Evolutionary conservation across 2,329 filamentous ascomycete species (phyloP).

Genomic region (Ilyonectria mors-panacis): DNA sequence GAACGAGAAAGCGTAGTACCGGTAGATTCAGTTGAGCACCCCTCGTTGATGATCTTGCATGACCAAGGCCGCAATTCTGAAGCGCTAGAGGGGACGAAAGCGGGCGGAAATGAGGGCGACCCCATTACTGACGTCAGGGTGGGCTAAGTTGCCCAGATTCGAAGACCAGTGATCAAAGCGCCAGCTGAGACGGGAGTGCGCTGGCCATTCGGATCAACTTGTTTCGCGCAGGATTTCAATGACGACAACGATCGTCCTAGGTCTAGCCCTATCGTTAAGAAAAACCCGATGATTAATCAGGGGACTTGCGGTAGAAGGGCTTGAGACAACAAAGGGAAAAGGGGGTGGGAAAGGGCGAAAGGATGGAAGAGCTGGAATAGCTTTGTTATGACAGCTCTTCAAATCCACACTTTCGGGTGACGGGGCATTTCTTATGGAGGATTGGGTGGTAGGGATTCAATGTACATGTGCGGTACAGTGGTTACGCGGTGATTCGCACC

Average conservation of each 20-base stretch:
- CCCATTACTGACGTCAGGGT: conserved; percentile 43
- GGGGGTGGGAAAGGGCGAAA: too few species aligned
- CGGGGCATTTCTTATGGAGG: neutral
- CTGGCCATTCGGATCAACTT: conserved; percentile 5
- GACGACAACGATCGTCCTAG: conserved; percentile 16
- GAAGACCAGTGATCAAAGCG: conserved; percentile 9
- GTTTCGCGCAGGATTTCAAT: conserved; percentile 6
- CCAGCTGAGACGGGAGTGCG: conserved; percentile 11
- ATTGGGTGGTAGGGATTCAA: neutral
- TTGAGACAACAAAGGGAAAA: neutral
- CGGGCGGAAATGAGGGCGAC: conserved; percentile 26
- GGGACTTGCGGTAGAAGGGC: neutral
- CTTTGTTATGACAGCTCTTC: neutral
- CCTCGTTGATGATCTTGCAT: neutral
- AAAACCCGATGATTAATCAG: neutral
- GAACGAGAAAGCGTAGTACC: neutral
- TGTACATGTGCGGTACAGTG: conserved; percentile 1
- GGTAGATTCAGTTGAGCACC: neutral
- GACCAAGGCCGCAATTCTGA: conserved; percentile 1
- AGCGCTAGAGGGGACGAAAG: conserved; percentile 17
- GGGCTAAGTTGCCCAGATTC: conserved; percentile 23
- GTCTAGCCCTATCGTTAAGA: neutral
- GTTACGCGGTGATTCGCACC: neutral
- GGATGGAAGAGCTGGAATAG: neutral
- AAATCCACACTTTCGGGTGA: neutral